Conservation (phyloP, 257 asterid genomes). For the Lithospermum erythrorhizon region DNA sequence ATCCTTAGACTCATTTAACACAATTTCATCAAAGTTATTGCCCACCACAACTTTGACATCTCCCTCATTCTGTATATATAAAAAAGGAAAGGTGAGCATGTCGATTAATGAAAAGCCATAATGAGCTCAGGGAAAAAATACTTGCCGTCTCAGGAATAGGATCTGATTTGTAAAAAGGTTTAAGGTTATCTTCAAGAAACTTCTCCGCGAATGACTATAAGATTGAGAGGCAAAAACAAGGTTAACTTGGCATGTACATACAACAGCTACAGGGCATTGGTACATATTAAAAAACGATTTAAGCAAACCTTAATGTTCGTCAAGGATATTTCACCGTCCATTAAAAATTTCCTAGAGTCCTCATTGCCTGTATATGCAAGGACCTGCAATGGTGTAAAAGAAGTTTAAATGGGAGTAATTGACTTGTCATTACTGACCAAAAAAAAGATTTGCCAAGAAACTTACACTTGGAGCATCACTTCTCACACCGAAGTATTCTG, state of each 20-base stretch:
- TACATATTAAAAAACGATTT: conserved; percentile 8
- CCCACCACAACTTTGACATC: conserved; percentile 91
- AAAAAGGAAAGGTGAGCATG: background rate
- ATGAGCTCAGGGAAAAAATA: background rate
- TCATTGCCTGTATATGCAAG: conserved; percentile 92
- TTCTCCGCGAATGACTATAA: conserved; percentile 69
- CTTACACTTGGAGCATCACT: conserved; percentile 57
- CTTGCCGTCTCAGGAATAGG: conserved; percentile 79
- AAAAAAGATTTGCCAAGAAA: background rate
- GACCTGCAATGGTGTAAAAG: conserved; percentile 29
- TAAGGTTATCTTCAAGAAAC: conserved; percentile 67
- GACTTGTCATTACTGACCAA: background rate
- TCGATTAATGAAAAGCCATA: background rate
- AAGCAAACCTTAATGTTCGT: conserved; percentile 53
- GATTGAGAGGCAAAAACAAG: background rate
- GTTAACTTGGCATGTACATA: background rate
- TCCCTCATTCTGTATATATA: conserved; percentile 57
- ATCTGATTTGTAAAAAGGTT: conserved; percentile 84
- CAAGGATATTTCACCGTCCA: conserved; percentile 63
- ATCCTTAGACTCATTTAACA: conserved; percentile 88
- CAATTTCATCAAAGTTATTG: conserved; percentile 81
- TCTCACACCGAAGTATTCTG: conserved; percentile 72
- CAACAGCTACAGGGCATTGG: background rate
- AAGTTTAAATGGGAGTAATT: background rate
- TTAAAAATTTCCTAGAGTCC: conserved; percentile 64